Evolutionary conservation across 768 basidiomycete genomes (phyloP).

Genomic region (Termitomyces sp.): DNA sequence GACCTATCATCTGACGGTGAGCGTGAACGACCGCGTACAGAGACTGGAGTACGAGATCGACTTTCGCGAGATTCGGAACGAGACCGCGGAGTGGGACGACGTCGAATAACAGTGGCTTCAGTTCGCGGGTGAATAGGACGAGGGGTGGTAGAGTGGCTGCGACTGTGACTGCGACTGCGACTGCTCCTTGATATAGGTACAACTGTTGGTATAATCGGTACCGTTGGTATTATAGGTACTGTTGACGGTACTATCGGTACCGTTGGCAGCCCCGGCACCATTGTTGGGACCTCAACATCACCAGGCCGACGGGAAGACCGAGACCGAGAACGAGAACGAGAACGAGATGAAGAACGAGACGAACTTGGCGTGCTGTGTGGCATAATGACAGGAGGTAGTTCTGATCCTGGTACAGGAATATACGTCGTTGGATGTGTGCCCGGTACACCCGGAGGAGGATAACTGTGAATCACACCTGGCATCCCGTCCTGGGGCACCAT

Average conservation of each 20-base stretch:
- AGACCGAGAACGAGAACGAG: slow-evolving; percentile 8
- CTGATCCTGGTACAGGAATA: neutral
- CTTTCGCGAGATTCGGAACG: neutral
- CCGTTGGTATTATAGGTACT: neutral
- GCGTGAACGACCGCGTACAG: neutral
- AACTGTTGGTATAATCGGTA: neutral
- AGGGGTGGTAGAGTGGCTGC: neutral
- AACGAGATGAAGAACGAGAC: slow-evolving; percentile 6
- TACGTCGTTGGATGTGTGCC: neutral
- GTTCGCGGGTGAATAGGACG: neutral
- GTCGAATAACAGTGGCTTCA: slow-evolving; percentile 7
- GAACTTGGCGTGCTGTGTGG: neutral
- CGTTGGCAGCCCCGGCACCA: neutral
- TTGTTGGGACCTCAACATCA: no score
- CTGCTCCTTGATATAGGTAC: neutral
- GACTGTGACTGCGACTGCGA: no score
- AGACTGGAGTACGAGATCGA: slow-evolving; percentile 5
- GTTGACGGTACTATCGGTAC: no score
- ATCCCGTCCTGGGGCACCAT: neutral
- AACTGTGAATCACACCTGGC: neutral
- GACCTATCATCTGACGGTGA: neutral
- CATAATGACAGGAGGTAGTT: neutral
- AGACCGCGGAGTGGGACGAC: slow-evolving; percentile 10
- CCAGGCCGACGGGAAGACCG: slow-evolving; percentile 3
- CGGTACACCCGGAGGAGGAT: neutral